Evolutionary conservation across 1,284 basidiomycete genomes (phyloP).

Genomic region (Ganoderma leucocontextum): DNA sequence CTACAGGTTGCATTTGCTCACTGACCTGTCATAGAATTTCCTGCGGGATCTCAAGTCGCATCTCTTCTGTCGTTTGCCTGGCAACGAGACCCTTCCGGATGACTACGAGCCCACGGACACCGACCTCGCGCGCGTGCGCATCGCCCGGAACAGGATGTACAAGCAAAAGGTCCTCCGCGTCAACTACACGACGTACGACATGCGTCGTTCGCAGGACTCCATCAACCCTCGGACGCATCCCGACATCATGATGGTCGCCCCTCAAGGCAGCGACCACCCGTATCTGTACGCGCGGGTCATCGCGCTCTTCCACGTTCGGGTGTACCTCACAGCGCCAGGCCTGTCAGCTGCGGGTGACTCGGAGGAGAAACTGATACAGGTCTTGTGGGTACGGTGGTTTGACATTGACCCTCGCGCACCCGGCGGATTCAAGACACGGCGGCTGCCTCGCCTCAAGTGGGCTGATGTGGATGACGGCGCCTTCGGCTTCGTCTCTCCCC

Average conservation of each 20-base stretch:
- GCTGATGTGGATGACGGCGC: conserved; percentile 35
- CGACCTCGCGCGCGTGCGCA: neutral
- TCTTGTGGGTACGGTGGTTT: conserved; percentile 49
- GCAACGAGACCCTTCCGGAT: neutral
- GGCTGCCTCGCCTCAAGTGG: conserved; percentile 46
- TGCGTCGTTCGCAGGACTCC: conserved; percentile 13
- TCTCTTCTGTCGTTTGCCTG: neutral
- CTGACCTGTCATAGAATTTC: conserved; percentile 4
- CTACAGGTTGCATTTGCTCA: neutral
- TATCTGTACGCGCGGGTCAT: conserved; percentile 32
- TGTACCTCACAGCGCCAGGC: conserved; percentile 13
- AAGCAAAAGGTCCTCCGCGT: conserved; percentile 8
- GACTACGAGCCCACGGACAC: neutral
- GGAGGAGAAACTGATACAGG: conserved; percentile 33
- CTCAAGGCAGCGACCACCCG: conserved; percentile 19
- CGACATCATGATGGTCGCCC: conserved; percentile 46
- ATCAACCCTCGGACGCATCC: conserved; percentile 29
- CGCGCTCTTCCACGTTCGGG: conserved; percentile 36
- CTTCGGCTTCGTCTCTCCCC: conserved; percentile 52
- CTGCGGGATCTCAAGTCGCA: conserved; percentile 1
- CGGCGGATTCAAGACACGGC: conserved; percentile 30
- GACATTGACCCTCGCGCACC: conserved; percentile 29
- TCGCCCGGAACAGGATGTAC: neutral
- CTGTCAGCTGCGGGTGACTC: neutral
- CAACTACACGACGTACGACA: conserved; percentile 21